A percentile compares a stretch with the other conserved stretches of the same genome.
Evolutionary conservation across 306 rosid species (phyloP).

Genomic region (Ormosia emarginata): DNA sequence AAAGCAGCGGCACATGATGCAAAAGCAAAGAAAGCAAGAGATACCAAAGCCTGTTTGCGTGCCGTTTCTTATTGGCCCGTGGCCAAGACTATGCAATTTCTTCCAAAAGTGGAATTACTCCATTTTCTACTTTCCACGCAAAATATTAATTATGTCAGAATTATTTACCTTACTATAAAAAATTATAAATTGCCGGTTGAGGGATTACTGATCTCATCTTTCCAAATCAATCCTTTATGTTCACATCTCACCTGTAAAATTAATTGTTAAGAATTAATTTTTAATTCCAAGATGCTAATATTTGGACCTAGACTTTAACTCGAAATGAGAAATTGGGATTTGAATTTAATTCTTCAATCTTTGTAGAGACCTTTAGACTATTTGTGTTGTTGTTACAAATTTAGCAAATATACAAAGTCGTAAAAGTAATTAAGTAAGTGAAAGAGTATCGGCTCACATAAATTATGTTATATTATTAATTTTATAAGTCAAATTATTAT

Average conservation of each 20-base stretch:
- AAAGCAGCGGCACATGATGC: constrained; percentile 30
- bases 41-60: constrained; percentile 22
- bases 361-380: no score
- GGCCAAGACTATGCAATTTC: neutral
- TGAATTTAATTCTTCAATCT: no score
- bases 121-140: neutral
- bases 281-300: neutral
- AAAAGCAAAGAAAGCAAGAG: neutral
- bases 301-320: neutral
- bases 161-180: neutral
- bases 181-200: neutral
- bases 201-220: neutral
- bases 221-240: neutral
- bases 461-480: no score
- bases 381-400: no score
- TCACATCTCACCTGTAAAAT: neutral
- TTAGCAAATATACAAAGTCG: no score
- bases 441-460: no score
- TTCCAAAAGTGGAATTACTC: neutral
- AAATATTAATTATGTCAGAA: neutral
- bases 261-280: neutral
- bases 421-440: no score
- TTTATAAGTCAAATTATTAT: no score
- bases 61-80: constrained; percentile 17
- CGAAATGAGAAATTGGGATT: neutral